A percentile compares a stretch with the other conserved stretches of the same genome.
These are phyloP conservation scores for Glutinoglossum americanum DNA, from an alignment of 495 filamentous ascomycete species.

Conservation along the genomic window DNA sequence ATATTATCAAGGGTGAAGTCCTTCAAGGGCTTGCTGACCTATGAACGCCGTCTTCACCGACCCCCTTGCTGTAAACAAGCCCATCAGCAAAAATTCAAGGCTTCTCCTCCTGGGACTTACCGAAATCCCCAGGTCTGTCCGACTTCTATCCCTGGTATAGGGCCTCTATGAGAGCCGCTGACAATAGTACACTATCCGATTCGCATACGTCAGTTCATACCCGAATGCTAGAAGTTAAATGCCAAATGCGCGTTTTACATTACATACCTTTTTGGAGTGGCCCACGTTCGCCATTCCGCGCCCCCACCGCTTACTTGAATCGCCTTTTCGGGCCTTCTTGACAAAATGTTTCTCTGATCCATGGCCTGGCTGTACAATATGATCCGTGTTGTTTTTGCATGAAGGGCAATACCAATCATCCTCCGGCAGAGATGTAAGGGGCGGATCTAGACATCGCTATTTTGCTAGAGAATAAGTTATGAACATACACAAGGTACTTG, in stretches of 20 bases:
- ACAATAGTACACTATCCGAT: background rate
- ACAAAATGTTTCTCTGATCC: background rate
- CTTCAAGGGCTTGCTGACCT: background rate
- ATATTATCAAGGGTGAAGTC: background rate
- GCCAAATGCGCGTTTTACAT: background rate
- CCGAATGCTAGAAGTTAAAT: background rate
- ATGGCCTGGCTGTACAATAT: background rate
- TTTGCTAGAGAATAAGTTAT: background rate
- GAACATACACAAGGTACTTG: background rate
- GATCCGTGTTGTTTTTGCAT: background rate
- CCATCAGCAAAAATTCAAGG: background rate
- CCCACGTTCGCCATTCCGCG: background rate
- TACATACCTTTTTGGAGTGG: background rate
- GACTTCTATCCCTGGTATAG: background rate
- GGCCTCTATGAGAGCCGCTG: background rate
- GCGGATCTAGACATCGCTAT: background rate
- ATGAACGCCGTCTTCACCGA: background rate
- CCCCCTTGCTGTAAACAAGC: background rate
- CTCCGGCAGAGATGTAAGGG: background rate
- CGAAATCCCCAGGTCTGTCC: background rate
- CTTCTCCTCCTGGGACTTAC: background rate
- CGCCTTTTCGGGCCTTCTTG: background rate
- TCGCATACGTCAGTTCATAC: background rate
- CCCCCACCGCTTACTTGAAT: background rate
- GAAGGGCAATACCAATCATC: background rate